Evolutionary conservation across 1,139 yeast species (phyloP).

Genomic region (Pneumocystis jirovecii): DNA sequence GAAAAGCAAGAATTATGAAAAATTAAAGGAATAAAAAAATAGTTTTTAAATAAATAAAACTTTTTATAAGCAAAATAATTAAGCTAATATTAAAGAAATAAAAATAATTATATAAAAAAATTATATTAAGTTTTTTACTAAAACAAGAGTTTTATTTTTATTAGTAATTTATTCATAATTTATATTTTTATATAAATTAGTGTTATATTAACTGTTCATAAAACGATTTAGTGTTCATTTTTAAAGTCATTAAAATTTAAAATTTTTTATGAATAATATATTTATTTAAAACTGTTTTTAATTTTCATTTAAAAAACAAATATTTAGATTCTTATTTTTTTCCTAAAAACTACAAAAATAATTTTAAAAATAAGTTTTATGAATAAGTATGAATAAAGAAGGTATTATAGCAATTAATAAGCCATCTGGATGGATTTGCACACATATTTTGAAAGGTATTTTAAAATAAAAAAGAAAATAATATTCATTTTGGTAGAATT

Average conservation of each 20-base stretch:
- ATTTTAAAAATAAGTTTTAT: background rate
- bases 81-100: no score
- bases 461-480: background rate
- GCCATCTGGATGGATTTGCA: slow-evolving; percentile 1
- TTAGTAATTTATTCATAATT: no score
- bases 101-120: no score
- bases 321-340: background rate
- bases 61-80: no score
- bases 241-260: background rate
- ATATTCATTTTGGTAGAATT: background rate
- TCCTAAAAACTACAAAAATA: background rate
- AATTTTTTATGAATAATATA: background rate
- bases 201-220: no score
- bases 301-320: background rate
- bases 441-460: slow-evolving; percentile 1
- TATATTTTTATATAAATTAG: no score
- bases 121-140: no score
- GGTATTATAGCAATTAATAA: slow-evolving; percentile 2
- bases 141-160: no score
- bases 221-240: background rate
- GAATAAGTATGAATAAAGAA: background rate
- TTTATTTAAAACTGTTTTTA: background rate
- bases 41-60: no score
- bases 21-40: no score
- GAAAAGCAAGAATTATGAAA: no score